Conservation (phyloP, 768 basidiomycete genomes). For the Peribolospora baueri region DNA sequence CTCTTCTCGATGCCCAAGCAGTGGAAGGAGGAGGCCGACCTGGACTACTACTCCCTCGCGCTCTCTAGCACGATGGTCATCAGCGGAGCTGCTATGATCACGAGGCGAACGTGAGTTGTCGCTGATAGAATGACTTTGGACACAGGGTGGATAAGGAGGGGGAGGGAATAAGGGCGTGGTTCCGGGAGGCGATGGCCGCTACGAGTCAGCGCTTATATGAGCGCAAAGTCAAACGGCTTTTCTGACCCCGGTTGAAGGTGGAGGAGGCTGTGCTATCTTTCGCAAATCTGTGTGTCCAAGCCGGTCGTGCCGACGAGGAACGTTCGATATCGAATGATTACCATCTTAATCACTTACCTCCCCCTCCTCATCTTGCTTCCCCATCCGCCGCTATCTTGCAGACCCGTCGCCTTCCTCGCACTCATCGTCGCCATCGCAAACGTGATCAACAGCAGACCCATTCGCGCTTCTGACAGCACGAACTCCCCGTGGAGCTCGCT, state of each 20-base stretch:
- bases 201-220: background rate
- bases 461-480: too few species aligned
- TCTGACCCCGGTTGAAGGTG: background rate
- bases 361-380: background rate
- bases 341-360: background rate
- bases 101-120: too few species aligned
- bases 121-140: too few species aligned
- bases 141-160: too few species aligned
- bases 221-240: background rate
- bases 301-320: constrained; percentile 6
- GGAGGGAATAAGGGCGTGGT: too few species aligned
- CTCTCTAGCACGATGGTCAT: too few species aligned
- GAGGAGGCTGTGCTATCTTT: background rate
- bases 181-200: background rate
- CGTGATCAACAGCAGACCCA: background rate
- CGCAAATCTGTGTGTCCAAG: background rate
- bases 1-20: too few species aligned
- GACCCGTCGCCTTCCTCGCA: background rate
- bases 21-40: too few species aligned
- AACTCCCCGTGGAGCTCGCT: too few species aligned
- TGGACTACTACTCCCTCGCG: too few species aligned
- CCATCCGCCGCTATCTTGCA: background rate
- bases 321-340: background rate
- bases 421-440: background rate
- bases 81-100: too few species aligned